Base-by-base conservation (phyloP, 2,329 filamentous ascomycete genomes). In the Thelonectria olida region DNA sequence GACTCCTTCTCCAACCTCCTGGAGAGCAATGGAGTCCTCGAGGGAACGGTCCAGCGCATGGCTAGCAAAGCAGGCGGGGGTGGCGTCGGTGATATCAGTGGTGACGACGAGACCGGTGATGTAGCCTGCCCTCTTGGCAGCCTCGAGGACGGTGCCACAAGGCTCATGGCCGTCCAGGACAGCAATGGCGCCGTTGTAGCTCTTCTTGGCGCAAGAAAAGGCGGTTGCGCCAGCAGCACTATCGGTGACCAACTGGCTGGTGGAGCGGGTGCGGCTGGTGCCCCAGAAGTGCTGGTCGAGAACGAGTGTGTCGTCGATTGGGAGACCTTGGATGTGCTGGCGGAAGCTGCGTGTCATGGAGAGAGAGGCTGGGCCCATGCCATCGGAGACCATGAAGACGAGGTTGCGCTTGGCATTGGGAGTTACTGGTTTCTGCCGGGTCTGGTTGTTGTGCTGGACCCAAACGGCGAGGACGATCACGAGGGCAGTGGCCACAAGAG, bases 371-470 rank as follows among this genome's bases (percentile, higher is more conserved):
- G 96, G 96, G 0, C 96, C 96, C 96, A 99, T 99, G 73, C 96
- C 96, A 76, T 99, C 96, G 1, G 93, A 97, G 36, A 99, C 95
- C 96, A 99, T 99, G 82, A 99, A 98, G 71, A 99, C 90, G 54
- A 99, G 84, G 78, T 98, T 99, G 55, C 92, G 87, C 83, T 98
- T 99, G 53, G 88, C 87, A 25, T 72, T 72, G 78, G 57, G 83
- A 81, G 69, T 48, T 66, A 67, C 44, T 23, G 70, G 75, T 58
- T 67, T 72, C 51, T 64, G 73, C 58, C 50, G 74, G 10, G 82
- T 84, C 57, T 84, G 80, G 63, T 88, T 83, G 70, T 88, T 85
- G 76, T 97, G 92, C 73, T 92, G 91, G 15, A 92, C 79, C 79
- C 83, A 83, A n/a, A 96, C 91, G 4, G 92, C 92, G 19, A 97